A percentile compares a stretch with the other conserved stretches of the same genome.
Conservation (phyloP, 257 asterid species). For the Plectranthus barbatus region DNA sequence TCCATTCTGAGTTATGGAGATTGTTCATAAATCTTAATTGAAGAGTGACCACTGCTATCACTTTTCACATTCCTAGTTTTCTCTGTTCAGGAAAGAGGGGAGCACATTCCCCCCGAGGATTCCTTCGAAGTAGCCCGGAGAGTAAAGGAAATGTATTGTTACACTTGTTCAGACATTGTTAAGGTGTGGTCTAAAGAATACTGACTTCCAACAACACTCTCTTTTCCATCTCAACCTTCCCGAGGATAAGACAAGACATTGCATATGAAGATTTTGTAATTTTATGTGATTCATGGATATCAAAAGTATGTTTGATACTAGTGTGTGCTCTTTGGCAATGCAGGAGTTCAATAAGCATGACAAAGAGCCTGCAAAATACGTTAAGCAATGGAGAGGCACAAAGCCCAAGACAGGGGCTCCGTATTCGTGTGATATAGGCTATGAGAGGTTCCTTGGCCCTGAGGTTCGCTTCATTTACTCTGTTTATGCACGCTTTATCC, state of each 20-base stretch:
- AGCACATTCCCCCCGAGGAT: constrained; percentile 88
- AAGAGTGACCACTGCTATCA: neutral
- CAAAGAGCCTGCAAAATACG: constrained; percentile 81
- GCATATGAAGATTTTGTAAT: neutral
- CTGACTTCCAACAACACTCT: neutral
- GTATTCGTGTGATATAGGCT: constrained; percentile 87
- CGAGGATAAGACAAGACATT: neutral
- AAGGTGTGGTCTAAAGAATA: constrained; percentile 49
- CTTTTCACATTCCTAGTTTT: constrained; percentile 9
- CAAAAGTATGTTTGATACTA: constrained; percentile 8
- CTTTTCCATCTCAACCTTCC: neutral
- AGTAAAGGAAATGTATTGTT: constrained; percentile 93
- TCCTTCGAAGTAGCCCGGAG: constrained; percentile 86
- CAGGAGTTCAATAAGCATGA: constrained; percentile 98
- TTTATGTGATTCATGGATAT: neutral
- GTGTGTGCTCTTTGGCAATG: constrained; percentile 18
- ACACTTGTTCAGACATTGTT: constrained; percentile 93
- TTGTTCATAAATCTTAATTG: neutral
- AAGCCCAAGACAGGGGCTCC: constrained; percentile 98
- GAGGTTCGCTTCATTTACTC: constrained; percentile 51
- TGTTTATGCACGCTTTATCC: constrained; percentile 9
- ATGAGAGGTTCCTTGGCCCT: constrained; percentile 97
- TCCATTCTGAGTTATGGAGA: neutral
- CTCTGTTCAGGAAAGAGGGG: constrained; percentile 86
- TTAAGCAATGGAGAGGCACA: constrained; percentile 92